Conservation (phyloP, 129 eudicot genomes). For the Flaveria sonorensis region DNA sequence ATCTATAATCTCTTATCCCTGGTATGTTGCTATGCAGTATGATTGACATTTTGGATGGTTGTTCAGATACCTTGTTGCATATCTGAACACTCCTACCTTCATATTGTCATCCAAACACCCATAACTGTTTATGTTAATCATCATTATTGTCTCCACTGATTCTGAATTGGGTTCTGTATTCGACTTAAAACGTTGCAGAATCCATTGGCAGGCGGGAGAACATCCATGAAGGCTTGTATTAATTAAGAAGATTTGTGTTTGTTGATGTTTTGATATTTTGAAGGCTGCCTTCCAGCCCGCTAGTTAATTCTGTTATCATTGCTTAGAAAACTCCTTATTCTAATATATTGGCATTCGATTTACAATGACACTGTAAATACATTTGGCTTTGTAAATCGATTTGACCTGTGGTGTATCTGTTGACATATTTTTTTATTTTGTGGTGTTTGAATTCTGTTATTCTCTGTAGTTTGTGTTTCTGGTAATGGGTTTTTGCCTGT, state of each 20-base stretch:
- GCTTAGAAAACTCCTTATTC: constrained; percentile 14
- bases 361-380: constrained; percentile 53
- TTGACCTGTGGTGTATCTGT: constrained; percentile 31
- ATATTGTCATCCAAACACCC: neutral
- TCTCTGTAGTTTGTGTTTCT: too few relatives aligned
- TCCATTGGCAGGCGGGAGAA: constrained; percentile 25
- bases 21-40: constrained; percentile 13
- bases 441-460: neutral
- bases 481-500: neutral
- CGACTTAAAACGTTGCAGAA: constrained; percentile 22
- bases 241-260: constrained; percentile 24
- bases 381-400: constrained; percentile 49
- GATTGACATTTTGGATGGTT: neutral
- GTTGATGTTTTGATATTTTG: constrained; percentile 19
- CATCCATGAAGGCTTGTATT: constrained; percentile 15
- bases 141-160: neutral
- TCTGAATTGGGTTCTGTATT: neutral
- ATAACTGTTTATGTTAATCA: neutral
- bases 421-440: neutral
- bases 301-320: constrained; percentile 21
- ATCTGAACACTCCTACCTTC: neutral
- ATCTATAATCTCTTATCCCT: constrained; percentile 4
- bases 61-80: neutral
- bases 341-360: constrained; percentile 35
- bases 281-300: constrained; percentile 24